A percentile compares a stretch with the other conserved stretches of the same genome.
Evolutionary conservation across 2,329 filamentous ascomycete species (phyloP).

Genomic region (Fusarium temperatum): DNA sequence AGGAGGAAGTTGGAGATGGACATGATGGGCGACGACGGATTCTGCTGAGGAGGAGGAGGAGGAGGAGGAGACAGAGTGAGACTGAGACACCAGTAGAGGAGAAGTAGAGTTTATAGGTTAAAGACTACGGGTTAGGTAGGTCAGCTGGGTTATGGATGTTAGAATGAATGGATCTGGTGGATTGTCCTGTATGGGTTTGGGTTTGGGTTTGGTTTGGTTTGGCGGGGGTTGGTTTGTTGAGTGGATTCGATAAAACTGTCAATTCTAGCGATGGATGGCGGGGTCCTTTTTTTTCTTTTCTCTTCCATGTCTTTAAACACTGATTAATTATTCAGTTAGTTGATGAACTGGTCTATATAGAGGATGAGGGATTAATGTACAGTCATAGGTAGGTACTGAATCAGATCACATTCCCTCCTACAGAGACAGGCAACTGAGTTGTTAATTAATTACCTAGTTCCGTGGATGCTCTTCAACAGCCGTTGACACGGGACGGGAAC

Average conservation of each 20-base stretch:
- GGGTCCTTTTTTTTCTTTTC: slow-evolving; percentile 7
- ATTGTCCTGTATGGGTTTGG: background rate
- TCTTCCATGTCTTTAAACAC: background rate
- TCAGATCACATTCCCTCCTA: background rate
- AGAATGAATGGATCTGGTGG: background rate
- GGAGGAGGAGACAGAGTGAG: background rate
- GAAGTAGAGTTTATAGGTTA: background rate
- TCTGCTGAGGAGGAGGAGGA: background rate
- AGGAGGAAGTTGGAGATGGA: slow-evolving; percentile 49
- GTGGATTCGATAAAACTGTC: background rate
- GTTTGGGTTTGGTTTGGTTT: background rate
- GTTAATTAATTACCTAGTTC: background rate
- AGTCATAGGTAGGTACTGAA: background rate
- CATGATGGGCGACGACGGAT: slow-evolving; percentile 43
- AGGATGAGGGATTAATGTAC: slow-evolving; percentile 7
- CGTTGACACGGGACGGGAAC: slow-evolving; percentile 27
- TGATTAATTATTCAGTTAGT: background rate
- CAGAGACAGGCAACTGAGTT: background rate
- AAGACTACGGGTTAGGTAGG: background rate
- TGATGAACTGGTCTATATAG: background rate
- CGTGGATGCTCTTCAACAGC: background rate
- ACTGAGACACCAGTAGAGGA: slow-evolving; percentile 4
- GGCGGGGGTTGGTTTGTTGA: slow-evolving; percentile 32
- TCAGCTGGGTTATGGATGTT: slow-evolving; percentile 20
- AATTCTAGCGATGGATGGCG: slow-evolving; percentile 18